Evolutionary conservation across 164 flowering plant species (phyloP).

Genomic region (Magnolia kwangsiensis): DNA sequence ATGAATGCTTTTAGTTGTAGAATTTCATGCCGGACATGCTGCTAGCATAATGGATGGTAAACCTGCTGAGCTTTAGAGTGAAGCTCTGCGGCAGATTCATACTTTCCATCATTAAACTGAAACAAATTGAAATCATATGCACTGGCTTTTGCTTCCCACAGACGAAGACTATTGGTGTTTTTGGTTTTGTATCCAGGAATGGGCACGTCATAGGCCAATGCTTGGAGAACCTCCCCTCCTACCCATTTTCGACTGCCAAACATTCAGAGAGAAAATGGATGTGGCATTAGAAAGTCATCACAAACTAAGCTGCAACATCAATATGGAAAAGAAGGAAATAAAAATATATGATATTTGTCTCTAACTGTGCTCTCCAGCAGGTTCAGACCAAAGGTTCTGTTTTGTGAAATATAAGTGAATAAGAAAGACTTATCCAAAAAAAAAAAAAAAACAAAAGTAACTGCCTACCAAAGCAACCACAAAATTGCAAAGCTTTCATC

Average conservation of each 20-base stretch:
- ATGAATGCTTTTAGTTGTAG: not conserved
- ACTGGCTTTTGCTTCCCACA: slow-evolving; percentile 96
- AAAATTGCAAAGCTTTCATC: not conserved
- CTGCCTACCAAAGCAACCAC: not conserved
- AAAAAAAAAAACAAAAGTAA: not conserved
- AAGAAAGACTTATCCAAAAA: not conserved
- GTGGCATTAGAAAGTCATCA: not conserved
- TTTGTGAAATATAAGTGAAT: not conserved
- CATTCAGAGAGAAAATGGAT: slow-evolving; percentile 3
- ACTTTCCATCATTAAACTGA: slow-evolving; percentile 85
- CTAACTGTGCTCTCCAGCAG: not conserved
- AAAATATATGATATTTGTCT: slow-evolving; percentile 1
- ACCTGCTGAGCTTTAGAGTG: slow-evolving; percentile 93
- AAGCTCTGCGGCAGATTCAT: slow-evolving; percentile 81
- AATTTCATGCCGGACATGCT: not conserved
- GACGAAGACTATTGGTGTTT: slow-evolving; percentile 92
- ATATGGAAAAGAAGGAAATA: not conserved
- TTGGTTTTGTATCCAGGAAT: slow-evolving; percentile 97
- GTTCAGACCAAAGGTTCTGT: not conserved
- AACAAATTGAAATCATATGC: slow-evolving; percentile 71
- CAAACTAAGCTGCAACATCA: not conserved
- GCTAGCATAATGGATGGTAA: not conserved
- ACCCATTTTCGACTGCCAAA: slow-evolving; percentile 77
- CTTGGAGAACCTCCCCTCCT: slow-evolving; percentile 84
- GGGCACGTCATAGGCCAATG: slow-evolving; percentile 95